A percentile compares a stretch with the other conserved stretches of the same genome.
phyloP scores from a whole-genome alignment of 305 asterid species.

The Solanum hybrid region DNA sequence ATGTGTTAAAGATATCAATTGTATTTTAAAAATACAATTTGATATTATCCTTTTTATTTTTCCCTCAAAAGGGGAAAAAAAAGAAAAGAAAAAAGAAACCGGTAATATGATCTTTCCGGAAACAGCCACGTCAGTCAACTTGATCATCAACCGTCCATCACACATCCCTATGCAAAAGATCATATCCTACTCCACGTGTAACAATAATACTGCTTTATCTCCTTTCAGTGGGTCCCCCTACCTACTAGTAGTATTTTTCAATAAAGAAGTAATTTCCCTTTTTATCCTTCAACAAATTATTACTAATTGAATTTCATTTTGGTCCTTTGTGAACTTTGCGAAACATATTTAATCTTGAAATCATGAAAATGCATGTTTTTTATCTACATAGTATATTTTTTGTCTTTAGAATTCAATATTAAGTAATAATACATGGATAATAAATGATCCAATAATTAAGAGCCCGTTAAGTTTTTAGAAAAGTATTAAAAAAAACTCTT shows the following conservation, averaged over 20 bases:
- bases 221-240: background rate
- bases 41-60: background rate
- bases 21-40: background rate
- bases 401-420: background rate
- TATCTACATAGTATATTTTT: background rate
- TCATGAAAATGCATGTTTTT: background rate
- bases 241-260: background rate
- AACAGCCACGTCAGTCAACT: background rate
- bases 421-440: background rate
- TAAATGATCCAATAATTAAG: background rate
- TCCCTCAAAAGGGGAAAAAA: background rate
- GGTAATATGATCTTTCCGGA: background rate
- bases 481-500: too few relatives aligned
- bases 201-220: background rate
- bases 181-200: background rate
- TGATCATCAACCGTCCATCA: background rate
- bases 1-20: background rate
- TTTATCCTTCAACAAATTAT: background rate
- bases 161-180: background rate
- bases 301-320: background rate
- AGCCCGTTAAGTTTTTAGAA: background rate
- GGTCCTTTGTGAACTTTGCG: background rate
- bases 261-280: background rate
- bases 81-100: background rate
- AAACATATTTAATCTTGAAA: background rate